Percentiles rank a stretch among this genome's conserved stretches.
These are phyloP conservation scores for Candida sanyaensis DNA, from an alignment of 1,139 yeast genomes.

Conservation along the genomic window DNA sequence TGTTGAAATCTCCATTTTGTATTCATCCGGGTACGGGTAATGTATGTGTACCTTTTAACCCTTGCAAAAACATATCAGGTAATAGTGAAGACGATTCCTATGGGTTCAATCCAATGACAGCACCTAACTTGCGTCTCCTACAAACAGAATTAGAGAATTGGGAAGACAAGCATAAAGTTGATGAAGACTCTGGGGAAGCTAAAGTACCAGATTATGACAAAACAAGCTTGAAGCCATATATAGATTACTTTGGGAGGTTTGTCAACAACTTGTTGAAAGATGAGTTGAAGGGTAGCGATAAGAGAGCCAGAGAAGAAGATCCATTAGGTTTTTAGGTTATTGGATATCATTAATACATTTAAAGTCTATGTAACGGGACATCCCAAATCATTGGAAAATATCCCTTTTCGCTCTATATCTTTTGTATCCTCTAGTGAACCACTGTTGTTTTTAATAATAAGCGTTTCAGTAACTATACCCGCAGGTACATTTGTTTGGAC, in stretches of 20 bases:
- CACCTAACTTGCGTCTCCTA: slow-evolving; percentile 72
- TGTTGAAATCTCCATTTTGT: slow-evolving; percentile 96
- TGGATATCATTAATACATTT: not conserved
- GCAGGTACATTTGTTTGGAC: slow-evolving; percentile 11
- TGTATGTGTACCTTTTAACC: slow-evolving; percentile 92
- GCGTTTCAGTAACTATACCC: slow-evolving; percentile 24
- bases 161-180: slow-evolving; percentile 28
- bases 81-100: slow-evolving; percentile 39
- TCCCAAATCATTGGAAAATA: slow-evolving; percentile 14
- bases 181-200: slow-evolving; percentile 18
- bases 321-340: slow-evolving; percentile 4
- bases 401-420: slow-evolving; percentile 16
- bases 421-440: slow-evolving; percentile 36
- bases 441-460: slow-evolving; percentile 41
- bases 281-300: slow-evolving; percentile 46
- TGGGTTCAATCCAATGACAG: slow-evolving; percentile 74
- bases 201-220: slow-evolving; percentile 53
- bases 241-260: slow-evolving; percentile 67
- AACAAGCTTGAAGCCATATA: slow-evolving; percentile 73
- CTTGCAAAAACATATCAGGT: slow-evolving; percentile 38
- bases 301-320: slow-evolving; percentile 44
- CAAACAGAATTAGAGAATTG: slow-evolving; percentile 55
- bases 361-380: slow-evolving; percentile 23
- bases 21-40: slow-evolving; percentile 98
- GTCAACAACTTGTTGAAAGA: slow-evolving; percentile 59